These are phyloP conservation scores for Aureobasidium leucospermi DNA, from an alignment of 2,329 filamentous ascomycete species.

Conservation along the genomic window DNA sequence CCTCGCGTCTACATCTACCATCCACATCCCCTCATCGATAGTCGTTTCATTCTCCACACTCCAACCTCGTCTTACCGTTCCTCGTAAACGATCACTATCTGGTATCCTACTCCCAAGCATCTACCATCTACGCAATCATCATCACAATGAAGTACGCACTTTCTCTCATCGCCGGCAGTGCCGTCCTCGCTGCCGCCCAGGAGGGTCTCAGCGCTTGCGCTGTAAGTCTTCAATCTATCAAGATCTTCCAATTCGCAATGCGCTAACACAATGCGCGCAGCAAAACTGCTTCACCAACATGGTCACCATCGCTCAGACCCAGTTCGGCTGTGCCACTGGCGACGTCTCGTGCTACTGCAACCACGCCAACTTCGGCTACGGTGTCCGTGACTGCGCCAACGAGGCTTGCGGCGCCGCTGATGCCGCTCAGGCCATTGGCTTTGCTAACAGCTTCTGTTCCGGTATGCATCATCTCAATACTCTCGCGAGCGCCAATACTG, in stretches of 20 bases:
- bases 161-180: conserved; percentile 25
- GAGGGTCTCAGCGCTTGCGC: conserved; percentile 27
- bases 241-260: background rate
- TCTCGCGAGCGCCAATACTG: background rate
- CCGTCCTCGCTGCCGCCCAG: conserved; percentile 28
- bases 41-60: conserved; percentile 6
- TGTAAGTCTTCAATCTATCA: conserved; percentile 23
- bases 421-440: conserved; percentile 25
- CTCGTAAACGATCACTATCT: conserved; percentile 3
- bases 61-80: conserved; percentile 7
- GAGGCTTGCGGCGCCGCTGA: conserved; percentile 24
- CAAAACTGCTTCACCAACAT: conserved; percentile 32
- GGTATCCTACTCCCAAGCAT: conserved; percentile 9
- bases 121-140: conserved; percentile 13
- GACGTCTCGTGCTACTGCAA: conserved; percentile 31
- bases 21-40: background rate
- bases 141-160: conserved; percentile 29
- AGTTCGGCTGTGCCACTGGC: conserved; percentile 25
- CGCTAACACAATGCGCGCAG: conserved; percentile 17
- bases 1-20: conserved; percentile 8
- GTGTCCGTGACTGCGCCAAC: conserved; percentile 33
- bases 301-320: conserved; percentile 23
- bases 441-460: conserved; percentile 28
- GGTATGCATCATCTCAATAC: conserved; percentile 2
- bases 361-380: conserved; percentile 30